phyloP scores from a whole-genome alignment of 352 stramenopile genomes.

The Pythium chondricola region DNA sequence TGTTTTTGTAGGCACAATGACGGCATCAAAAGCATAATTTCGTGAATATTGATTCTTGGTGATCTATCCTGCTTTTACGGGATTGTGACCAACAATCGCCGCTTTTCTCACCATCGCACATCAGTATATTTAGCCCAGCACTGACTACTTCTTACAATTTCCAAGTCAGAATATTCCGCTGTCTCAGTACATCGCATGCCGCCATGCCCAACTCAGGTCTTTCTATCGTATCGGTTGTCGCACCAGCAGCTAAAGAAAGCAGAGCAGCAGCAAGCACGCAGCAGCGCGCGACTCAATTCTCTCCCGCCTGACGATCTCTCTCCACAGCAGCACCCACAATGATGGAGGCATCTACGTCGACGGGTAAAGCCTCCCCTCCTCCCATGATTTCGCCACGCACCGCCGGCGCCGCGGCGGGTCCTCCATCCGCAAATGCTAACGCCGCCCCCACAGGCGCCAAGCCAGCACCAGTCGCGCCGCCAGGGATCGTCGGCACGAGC shows the following conservation, averaged over 20 bases:
- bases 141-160: conserved; percentile 11
- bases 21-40: conserved; percentile 3
- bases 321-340: conserved; percentile 9
- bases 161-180: conserved; percentile 4
- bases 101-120: not conserved
- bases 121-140: not conserved
- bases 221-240: too few relatives aligned
- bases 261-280: not conserved
- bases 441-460: conserved; percentile 7
- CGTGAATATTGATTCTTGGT: not conserved
- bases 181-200: conserved; percentile 6
- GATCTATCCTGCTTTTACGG: not conserved
- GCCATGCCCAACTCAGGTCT: conserved; percentile 13
- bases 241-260: conserved; percentile 7
- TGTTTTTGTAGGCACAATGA: too few relatives aligned
- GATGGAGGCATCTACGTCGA: conserved; percentile 18
- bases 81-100: too few relatives aligned
- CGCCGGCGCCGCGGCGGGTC: not conserved
- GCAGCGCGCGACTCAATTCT: not conserved
- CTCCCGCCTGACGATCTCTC: not conserved
- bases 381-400: not conserved
- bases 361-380: conserved; percentile 13
- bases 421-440: conserved; percentile 13
- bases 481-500: conserved; percentile 2
- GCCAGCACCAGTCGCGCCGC: conserved; percentile 1